Percentiles rank a stretch among this genome's conserved stretches.
phyloP scores from a whole-genome alignment of 1,284 basidiomycete genomes.

The Austroboletus novae-zelandiae region DNA sequence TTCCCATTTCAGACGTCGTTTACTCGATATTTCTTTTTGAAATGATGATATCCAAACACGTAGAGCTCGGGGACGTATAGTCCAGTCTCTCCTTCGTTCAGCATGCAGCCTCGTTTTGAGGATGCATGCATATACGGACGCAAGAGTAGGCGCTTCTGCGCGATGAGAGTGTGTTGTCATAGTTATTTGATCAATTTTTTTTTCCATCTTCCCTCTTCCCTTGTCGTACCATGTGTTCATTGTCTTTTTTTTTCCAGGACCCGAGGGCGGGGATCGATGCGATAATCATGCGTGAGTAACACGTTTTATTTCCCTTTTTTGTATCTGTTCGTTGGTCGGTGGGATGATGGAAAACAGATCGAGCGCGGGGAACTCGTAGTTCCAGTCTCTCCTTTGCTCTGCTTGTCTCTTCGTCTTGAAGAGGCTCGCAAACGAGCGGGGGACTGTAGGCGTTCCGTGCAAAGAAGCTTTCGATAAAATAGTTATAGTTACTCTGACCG shows the following conservation, averaged over 20 bases:
- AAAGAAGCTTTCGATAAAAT: conserved; percentile 15
- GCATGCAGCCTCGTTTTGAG: conserved; percentile 34
- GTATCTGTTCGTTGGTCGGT: conserved; percentile 11
- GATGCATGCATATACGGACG: conserved; percentile 33
- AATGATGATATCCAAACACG: conserved; percentile 33
- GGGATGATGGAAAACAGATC: conserved; percentile 24
- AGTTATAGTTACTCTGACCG: conserved; percentile 39
- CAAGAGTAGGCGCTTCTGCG: conserved; percentile 33
- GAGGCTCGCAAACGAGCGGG: conserved; percentile 21
- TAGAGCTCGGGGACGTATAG: conserved; percentile 29
- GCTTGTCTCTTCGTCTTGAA: conserved; percentile 34
- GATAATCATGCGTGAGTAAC: neutral
- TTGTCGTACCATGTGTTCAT: too few relatives aligned
- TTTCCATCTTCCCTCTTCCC: neutral
- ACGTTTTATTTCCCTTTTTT: neutral
- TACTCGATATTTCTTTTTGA: neutral
- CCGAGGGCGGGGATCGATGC: too few relatives aligned
- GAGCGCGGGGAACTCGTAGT: conserved; percentile 25
- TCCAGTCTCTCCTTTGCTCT: conserved; percentile 31
- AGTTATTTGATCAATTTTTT: conserved; percentile 31
- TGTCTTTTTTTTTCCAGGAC: too few relatives aligned
- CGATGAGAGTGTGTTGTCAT: conserved; percentile 34
- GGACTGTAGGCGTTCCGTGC: conserved; percentile 27
- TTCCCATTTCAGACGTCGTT: neutral
- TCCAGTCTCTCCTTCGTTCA: conserved; percentile 36